Evolutionary conservation across 768 basidiomycete species (phyloP).

Genomic region (Panaeolus cyanescens): DNA sequence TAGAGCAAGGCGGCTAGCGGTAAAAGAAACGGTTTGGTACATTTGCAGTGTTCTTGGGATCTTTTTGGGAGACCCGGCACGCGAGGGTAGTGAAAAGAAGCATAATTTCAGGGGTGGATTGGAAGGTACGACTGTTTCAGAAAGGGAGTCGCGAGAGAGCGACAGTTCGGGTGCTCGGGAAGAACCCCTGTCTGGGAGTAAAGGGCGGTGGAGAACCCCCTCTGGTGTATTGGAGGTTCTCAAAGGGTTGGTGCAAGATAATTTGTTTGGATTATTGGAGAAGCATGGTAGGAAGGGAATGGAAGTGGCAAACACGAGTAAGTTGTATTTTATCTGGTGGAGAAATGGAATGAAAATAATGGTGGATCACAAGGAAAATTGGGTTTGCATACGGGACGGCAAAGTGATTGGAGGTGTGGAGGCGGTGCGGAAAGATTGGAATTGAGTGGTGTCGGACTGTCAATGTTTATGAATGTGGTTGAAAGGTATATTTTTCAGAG

Average conservation of each 20-base stretch:
- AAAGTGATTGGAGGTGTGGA: not conserved
- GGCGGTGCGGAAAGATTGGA: slow-evolving; percentile 3
- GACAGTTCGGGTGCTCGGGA: not conserved
- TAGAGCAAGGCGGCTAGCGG: slow-evolving; percentile 40
- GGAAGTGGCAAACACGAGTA: too few relatives aligned
- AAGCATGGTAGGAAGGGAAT: not conserved
- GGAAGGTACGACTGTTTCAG: not conserved
- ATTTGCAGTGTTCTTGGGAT: slow-evolving; percentile 42
- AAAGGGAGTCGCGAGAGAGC: slow-evolving; percentile 1
- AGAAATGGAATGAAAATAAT: not conserved
- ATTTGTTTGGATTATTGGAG: not conserved
- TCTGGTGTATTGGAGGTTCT: not conserved
- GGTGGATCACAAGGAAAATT: not conserved
- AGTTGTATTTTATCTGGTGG: not conserved
- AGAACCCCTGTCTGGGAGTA: slow-evolving; percentile 1
- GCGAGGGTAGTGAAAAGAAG: not conserved
- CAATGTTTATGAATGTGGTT: slow-evolving; percentile 38
- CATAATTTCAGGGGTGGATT: not conserved
- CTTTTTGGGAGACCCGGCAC: not conserved
- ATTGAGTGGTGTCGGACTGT: slow-evolving; percentile 36
- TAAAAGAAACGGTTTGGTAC: slow-evolving; percentile 56
- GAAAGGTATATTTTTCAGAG: slow-evolving; percentile 28
- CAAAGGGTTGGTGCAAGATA: not conserved
- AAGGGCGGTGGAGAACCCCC: not conserved
- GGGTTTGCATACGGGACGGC: not conserved